Evolutionary conservation across 371 early-diverging fungal genomes (phyloP).

Genomic region (Synchytrium microbalum): DNA sequence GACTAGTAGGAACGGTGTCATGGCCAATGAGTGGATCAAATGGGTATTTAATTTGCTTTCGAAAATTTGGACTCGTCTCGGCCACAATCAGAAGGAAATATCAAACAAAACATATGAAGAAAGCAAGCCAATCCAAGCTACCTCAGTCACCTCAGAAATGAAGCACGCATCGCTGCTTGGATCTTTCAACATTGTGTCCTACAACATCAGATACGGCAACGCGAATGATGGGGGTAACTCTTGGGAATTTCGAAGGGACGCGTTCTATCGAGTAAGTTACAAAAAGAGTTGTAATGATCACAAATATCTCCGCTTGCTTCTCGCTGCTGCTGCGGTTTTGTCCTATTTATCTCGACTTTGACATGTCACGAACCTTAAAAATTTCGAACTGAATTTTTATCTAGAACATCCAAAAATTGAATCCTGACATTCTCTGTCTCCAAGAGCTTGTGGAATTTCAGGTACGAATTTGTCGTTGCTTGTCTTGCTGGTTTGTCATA

Average conservation of each 20-base stretch:
- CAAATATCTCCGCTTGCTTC: no score
- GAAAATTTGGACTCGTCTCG: no score
- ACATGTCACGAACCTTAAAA: background rate
- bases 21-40: no score
- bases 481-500: no score
- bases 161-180: no score
- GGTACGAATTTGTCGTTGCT: background rate
- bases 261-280: background rate
- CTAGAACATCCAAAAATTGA: background rate
- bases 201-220: constrained; percentile 1
- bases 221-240: constrained; percentile 1
- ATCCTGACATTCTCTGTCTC: background rate
- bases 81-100: no score
- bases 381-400: background rate
- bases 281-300: background rate
- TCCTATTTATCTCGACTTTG: background rate
- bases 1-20: no score
- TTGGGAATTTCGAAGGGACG: background rate
- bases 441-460: constrained; percentile 3
- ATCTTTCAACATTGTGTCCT: background rate
- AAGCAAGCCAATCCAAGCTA: no score
- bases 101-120: no score
- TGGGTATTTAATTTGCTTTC: no score
- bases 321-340: no score
- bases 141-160: no score